Conservation (phyloP, 2,329 filamentous ascomycete species). For the Sclerotinia sclerotiorum region DNA sequence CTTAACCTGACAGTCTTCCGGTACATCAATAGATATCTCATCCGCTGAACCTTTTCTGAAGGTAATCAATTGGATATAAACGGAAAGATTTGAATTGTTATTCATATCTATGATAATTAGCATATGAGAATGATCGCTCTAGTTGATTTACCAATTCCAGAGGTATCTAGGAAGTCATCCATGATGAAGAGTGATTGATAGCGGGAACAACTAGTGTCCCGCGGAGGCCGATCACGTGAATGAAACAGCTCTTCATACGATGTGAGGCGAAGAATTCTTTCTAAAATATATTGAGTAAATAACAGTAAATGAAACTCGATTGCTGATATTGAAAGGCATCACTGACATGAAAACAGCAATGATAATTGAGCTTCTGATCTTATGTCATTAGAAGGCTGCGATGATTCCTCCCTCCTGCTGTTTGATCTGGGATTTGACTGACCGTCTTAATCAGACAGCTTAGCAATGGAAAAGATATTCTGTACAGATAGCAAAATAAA, state of each 20-base stretch:
- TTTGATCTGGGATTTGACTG: background rate
- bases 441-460: background rate
- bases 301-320: background rate
- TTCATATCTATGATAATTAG: slow-evolving; percentile 28
- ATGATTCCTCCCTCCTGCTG: background rate
- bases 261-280: background rate
- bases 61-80: slow-evolving; percentile 26
- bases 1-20: slow-evolving; percentile 14
- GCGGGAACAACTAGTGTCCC: background rate
- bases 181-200: slow-evolving; percentile 1
- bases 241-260: background rate
- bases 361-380: background rate
- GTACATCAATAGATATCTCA: slow-evolving; percentile 15
- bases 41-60: slow-evolving; percentile 24
- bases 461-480: background rate
- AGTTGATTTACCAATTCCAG: slow-evolving; percentile 23
- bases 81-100: slow-evolving; percentile 23
- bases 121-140: background rate
- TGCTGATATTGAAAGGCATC: background rate
- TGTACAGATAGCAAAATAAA: background rate
- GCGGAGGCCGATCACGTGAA: slow-evolving; percentile 6
- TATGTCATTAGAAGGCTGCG: background rate
- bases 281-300: background rate
- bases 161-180: slow-evolving; percentile 21
- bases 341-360: background rate